Base-by-base conservation (phyloP, 352 stramenopile species). In the Nothophytophthora sp. region DNA sequence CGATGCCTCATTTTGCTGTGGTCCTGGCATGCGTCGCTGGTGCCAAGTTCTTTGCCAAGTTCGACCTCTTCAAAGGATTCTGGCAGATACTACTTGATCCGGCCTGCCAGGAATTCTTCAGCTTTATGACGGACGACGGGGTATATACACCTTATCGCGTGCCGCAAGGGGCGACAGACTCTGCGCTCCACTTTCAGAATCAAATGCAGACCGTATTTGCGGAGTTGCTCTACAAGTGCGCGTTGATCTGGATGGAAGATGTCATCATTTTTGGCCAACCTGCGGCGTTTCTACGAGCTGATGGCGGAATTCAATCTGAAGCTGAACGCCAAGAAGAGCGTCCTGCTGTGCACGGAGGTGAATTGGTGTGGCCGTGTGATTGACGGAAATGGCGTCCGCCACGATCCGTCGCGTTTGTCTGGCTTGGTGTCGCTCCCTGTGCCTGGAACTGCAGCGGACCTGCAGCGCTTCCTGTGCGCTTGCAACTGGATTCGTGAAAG, bases 381-480 rank as follows among this genome's bases (percentile, higher is more conserved):
- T 19, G 37, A 35, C 20, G 54, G 50, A 4, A 34, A n/a, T 37
- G 53, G 29, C 23, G 30, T 73, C 3, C 5, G 33, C 5, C 50
- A 65, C 10, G 58, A 61, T 32, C 48, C 63, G 4, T 25, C 40
- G 3, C 34, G 52, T 16, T 10, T 63, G 10, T 18, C 48, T 32
- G 41, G 15, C 2, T 23, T 57, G 1, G 23, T 12, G 22, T 10
- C 25, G n/a, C 16, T 64, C 1, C 44, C 57, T 3, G 5, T 37
- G 5, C 41, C 57, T 18, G 27, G n/a, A 19, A 62, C 29, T 15
- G 48, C 48, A 11, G 56, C 28, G 5, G 40, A 65, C 13, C 24
- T 73, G 2, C 47, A 73, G 33, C 37, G 69, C 16, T 66, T 69
- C 16, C 19, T 73, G 2, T 73, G 47, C 15, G 47, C 57, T 20